A percentile compares a stretch with the other conserved stretches of the same genome.
phyloP scores from a whole-genome alignment of 1,284 basidiomycete genomes.

The Fistulinella cinereoalba region DNA sequence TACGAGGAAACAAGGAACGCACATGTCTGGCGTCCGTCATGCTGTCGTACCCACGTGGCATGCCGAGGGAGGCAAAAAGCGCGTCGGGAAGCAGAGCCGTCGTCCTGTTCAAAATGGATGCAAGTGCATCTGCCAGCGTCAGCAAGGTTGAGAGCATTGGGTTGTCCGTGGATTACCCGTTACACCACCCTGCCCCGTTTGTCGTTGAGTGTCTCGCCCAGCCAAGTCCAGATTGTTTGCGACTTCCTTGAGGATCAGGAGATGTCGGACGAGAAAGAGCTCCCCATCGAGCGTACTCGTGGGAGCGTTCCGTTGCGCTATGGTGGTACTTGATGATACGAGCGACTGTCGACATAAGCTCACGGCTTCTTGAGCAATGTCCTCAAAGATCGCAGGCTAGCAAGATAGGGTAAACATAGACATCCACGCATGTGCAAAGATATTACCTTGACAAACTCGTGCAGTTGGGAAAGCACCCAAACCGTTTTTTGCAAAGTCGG shows the following conservation, averaged over 20 bases:
- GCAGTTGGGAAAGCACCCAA: constrained; percentile 84
- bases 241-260: constrained; percentile 91
- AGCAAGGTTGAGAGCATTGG: neutral
- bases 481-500: constrained; percentile 82
- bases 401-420: constrained; percentile 5
- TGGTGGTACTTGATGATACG: constrained; percentile 61
- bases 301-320: constrained; percentile 50
- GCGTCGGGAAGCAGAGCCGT: constrained; percentile 69
- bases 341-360: constrained; percentile 79
- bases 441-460: constrained; percentile 85
- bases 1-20: constrained; percentile 22
- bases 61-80: constrained; percentile 63
- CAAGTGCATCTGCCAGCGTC: constrained; percentile 60
- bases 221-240: constrained; percentile 71
- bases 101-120: constrained; percentile 70
- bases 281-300: constrained; percentile 62
- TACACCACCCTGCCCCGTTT: constrained; percentile 45
- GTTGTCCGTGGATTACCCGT: constrained; percentile 41
- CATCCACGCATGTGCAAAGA: neutral
- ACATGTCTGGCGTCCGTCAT: constrained; percentile 66
- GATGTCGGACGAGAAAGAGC: constrained; percentile 84
- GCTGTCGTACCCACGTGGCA: constrained; percentile 54
- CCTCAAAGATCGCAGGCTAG: constrained; percentile 87
- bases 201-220: constrained; percentile 38
- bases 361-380: constrained; percentile 90